Conservation (phyloP, 441 rosid species). For the Croton setiger region DNA sequence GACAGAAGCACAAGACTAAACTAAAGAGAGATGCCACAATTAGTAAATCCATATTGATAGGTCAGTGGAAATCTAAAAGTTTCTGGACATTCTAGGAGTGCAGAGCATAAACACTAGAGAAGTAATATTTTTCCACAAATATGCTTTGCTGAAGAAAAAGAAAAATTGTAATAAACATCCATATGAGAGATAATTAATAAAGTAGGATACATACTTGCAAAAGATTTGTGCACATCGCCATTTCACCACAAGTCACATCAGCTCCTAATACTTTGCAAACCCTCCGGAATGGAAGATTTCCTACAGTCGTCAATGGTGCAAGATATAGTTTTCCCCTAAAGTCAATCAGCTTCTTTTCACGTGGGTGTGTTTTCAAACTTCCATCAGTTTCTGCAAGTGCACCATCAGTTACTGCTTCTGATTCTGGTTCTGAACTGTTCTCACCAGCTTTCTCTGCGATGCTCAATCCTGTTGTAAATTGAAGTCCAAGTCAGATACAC, state of each 20-base stretch:
- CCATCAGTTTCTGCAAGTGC: conserved; percentile 42
- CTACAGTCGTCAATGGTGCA: conserved; percentile 92
- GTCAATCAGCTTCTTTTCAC: conserved; percentile 86
- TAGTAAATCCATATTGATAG: background rate
- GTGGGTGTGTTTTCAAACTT: conserved; percentile 58
- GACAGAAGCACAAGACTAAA: background rate
- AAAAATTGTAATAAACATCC: conserved; percentile 7
- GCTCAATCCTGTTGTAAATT: conserved; percentile 35
- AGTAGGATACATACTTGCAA: conserved; percentile 58
- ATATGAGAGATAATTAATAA: background rate
- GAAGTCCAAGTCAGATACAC: conserved; percentile 19
- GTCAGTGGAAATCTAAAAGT: background rate
- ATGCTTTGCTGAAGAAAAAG: background rate
- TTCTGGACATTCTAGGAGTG: background rate
- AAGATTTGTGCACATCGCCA: conserved; percentile 97
- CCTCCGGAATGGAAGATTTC: conserved; percentile 94
- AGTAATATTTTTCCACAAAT: background rate
- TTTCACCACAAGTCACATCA: conserved; percentile 93
- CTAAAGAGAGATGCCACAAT: background rate
- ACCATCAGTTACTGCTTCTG: conserved; percentile 26
- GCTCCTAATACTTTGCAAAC: conserved; percentile 88
- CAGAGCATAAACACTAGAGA: background rate
- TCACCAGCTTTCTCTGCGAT: conserved; percentile 30
- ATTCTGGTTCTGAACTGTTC: conserved; percentile 24
- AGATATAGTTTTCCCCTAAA: conserved; percentile 84